These are phyloP conservation scores for Podospora pseudoanserina DNA, from an alignment of 495 filamentous ascomycete species.

Conservation along the genomic window DNA sequence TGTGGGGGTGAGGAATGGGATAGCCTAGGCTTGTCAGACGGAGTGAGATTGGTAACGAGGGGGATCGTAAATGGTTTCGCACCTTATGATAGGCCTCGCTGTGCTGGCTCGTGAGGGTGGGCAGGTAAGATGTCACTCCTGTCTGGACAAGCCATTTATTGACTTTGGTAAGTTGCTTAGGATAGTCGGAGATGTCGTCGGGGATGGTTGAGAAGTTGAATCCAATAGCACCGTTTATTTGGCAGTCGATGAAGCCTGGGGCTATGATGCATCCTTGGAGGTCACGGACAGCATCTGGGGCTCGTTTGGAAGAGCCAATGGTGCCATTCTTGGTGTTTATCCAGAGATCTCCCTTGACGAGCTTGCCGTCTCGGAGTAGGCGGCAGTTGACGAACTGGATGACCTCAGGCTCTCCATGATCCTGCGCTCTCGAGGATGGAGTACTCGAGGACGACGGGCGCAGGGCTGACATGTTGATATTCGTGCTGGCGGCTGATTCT, in stretches of 20 bases:
- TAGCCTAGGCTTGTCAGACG: slow-evolving; percentile 41
- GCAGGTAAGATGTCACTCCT: slow-evolving; percentile 80
- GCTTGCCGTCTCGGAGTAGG: slow-evolving; percentile 56
- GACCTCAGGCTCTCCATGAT: slow-evolving; percentile 43
- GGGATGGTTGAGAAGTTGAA: slow-evolving; percentile 78
- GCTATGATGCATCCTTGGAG: slow-evolving; percentile 74
- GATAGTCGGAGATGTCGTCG: slow-evolving; percentile 61
- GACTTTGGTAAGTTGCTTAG: slow-evolving; percentile 59
- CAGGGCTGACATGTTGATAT: too few species aligned
- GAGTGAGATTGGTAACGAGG: not conserved
- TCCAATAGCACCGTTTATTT: slow-evolving; percentile 81
- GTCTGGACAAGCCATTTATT: slow-evolving; percentile 67
- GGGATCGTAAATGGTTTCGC: not conserved
- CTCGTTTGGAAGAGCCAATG: slow-evolving; percentile 51
- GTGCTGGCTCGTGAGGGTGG: slow-evolving; percentile 68
- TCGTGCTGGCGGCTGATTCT: too few species aligned
- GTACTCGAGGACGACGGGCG: too few species aligned
- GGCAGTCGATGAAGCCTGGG: slow-evolving; percentile 79
- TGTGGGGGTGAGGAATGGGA: slow-evolving; percentile 67
- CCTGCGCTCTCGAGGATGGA: not conserved
- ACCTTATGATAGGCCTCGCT: slow-evolving; percentile 66
- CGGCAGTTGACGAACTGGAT: slow-evolving; percentile 83
- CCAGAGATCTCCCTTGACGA: slow-evolving; percentile 75
- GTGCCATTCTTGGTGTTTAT: slow-evolving; percentile 70
- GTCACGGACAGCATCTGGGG: slow-evolving; percentile 59